Evolutionary conservation across 495 filamentous ascomycete species (phyloP).

Genomic region (Lepraria neglecta): DNA sequence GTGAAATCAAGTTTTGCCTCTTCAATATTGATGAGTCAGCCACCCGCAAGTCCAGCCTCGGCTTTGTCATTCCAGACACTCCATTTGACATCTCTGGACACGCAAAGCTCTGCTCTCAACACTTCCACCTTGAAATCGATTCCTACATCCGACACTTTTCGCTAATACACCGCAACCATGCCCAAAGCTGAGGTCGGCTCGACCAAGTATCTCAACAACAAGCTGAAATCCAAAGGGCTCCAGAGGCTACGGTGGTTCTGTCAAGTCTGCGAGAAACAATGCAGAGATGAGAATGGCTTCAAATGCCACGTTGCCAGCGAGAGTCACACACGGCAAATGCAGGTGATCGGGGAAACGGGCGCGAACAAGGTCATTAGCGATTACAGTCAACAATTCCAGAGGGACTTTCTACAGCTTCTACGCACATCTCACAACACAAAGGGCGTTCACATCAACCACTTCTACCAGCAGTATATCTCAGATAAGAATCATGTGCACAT

Average conservation of each 20-base stretch:
- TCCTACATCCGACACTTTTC: neutral
- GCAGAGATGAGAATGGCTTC: slow-evolving; percentile 49
- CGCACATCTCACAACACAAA: slow-evolving; percentile 81
- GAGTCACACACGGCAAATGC: slow-evolving; percentile 77
- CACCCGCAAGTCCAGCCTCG: neutral
- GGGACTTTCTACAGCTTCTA: slow-evolving; percentile 70
- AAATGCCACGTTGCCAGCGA: slow-evolving; percentile 72
- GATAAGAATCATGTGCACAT: slow-evolving; percentile 85
- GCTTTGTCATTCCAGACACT: too few relatives aligned
- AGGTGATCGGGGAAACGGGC: slow-evolving; percentile 71
- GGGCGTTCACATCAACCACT: slow-evolving; percentile 74
- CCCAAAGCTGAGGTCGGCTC: slow-evolving; percentile 84
- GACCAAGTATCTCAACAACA: slow-evolving; percentile 79
- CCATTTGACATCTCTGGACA: too few relatives aligned
- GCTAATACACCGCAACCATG: slow-evolving; percentile 46
- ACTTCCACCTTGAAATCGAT: neutral
- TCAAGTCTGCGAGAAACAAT: slow-evolving; percentile 51
- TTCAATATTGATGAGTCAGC: slow-evolving; percentile 1
- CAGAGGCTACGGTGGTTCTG: slow-evolving; percentile 84
- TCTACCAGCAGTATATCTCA: slow-evolving; percentile 83
- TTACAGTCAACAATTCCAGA: slow-evolving; percentile 68
- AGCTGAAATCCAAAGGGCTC: slow-evolving; percentile 83
- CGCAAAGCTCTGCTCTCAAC: neutral
- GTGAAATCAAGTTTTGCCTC: slow-evolving; percentile 7
- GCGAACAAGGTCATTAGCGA: slow-evolving; percentile 70